Evolutionary conservation across 176 grass and related monocot species (phyloP).

Genomic region (Leersia perrieri): DNA sequence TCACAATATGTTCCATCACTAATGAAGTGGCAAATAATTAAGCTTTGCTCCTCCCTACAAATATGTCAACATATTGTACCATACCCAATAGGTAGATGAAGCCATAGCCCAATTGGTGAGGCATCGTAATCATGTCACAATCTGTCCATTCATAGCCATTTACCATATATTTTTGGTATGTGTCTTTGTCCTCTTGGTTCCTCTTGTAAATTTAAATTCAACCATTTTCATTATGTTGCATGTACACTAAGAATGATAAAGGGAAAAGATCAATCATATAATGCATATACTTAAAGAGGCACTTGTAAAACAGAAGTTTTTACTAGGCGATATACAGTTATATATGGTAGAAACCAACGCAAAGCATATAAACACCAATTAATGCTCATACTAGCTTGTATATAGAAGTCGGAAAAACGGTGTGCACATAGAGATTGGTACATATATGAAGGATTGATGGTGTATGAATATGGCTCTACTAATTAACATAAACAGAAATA

Average conservation of each 20-base stretch:
- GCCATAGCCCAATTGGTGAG: neutral
- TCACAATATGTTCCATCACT: no score
- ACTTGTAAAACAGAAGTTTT: neutral
- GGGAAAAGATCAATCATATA: neutral
- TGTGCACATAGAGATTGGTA: no score
- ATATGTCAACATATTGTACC: neutral
- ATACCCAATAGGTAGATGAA: neutral
- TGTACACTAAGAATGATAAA: neutral
- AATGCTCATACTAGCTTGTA: no score
- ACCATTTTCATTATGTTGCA: neutral
- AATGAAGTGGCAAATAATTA: no score
- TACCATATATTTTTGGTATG: neutral
- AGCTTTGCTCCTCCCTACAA: neutral
- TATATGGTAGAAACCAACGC: no score
- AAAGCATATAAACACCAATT: neutral
- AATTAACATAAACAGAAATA: no score
- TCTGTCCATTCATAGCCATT: neutral
- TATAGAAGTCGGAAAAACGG: neutral
- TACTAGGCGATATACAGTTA: neutral
- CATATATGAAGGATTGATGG: no score
- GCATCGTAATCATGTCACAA: neutral
- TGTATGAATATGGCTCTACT: no score
- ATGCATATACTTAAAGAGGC: neutral
- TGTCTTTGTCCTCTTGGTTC: neutral
- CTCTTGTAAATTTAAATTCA: neutral